Conservation (phyloP, 441 rosid genomes). For the Brassica hybrid region DNA sequence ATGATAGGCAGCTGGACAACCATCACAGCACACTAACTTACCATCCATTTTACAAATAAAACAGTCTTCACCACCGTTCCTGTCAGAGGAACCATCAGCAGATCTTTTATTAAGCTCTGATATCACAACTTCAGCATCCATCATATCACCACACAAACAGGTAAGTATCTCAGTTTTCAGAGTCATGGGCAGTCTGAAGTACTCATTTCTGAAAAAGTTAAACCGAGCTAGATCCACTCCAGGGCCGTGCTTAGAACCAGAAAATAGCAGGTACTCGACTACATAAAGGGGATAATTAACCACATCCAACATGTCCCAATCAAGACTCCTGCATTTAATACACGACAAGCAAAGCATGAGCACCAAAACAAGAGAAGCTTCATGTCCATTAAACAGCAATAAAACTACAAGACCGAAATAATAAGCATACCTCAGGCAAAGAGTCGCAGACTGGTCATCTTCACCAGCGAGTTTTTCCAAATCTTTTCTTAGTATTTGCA, state of each 20-base stretch:
- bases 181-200: constrained; percentile 56
- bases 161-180: constrained; percentile 65
- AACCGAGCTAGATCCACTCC: constrained; percentile 54
- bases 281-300: constrained; percentile 72
- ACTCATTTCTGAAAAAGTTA: constrained; percentile 61
- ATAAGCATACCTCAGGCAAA: constrained; percentile 65
- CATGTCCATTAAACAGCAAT: constrained; percentile 18
- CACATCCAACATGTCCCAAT: constrained; percentile 67
- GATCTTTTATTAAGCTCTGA: constrained; percentile 80
- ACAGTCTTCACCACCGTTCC: constrained; percentile 76
- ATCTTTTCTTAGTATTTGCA: constrained; percentile 62
- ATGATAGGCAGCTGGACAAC: constrained; percentile 87
- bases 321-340: constrained; percentile 69
- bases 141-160: constrained; percentile 66
- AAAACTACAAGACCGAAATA: constrained; percentile 5
- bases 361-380: constrained; percentile 30
- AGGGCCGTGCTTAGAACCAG: constrained; percentile 50
- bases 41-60: constrained; percentile 84
- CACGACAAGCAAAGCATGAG: constrained; percentile 33
- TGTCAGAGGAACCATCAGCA: constrained; percentile 55
- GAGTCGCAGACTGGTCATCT: constrained; percentile 62
- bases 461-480: constrained; percentile 62
- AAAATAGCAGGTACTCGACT: constrained; percentile 62
- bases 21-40: constrained; percentile 75
- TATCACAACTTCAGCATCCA: constrained; percentile 69